A percentile compares a stretch with the other conserved stretches of the same genome.
Evolutionary conservation across 2,329 filamentous ascomycete species (phyloP).

Genomic region (Fusarium chuoi): DNA sequence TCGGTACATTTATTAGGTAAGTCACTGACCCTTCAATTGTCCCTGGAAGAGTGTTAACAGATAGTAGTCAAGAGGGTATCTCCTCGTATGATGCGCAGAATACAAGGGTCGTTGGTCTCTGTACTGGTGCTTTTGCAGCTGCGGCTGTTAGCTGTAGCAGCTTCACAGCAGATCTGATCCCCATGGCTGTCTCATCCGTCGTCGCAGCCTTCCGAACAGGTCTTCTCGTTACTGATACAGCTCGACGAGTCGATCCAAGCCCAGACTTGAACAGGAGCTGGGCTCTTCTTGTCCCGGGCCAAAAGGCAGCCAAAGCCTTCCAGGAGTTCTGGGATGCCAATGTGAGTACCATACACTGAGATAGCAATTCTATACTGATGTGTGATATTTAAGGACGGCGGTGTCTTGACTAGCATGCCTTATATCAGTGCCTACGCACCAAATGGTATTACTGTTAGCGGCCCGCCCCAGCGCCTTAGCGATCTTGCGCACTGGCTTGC

Average conservation of each 20-base stretch:
- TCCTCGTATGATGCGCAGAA: conserved; percentile 31
- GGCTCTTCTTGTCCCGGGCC: conserved; percentile 30
- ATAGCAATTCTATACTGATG: not conserved
- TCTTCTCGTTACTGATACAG: conserved; percentile 25
- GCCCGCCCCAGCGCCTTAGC: conserved; percentile 22
- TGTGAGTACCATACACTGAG: not conserved
- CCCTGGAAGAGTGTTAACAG: rapidly evolving
- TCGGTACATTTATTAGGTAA: conserved; percentile 33
- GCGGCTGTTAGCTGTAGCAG: conserved; percentile 36
- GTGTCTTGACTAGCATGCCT: conserved; percentile 23
- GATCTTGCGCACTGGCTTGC: conserved; percentile 13
- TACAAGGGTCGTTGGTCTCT: conserved; percentile 32
- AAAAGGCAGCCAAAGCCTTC: conserved; percentile 1
- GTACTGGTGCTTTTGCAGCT: conserved; percentile 35
- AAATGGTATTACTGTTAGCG: conserved; percentile 32
- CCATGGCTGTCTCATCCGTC: conserved; percentile 26
- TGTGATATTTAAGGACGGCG: not conserved
- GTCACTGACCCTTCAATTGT: rapidly evolving
- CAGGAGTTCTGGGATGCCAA: conserved; percentile 1
- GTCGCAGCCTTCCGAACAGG: conserved; percentile 31
- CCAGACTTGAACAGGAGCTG: conserved; percentile 26
- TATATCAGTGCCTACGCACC: conserved; percentile 38
- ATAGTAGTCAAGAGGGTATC: conserved; percentile 4
- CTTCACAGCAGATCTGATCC: conserved; percentile 30
- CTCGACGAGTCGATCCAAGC: conserved; percentile 7